Evolutionary conservation across 345 rosid genomes (phyloP).

Genomic region (Noccaea caerulescens): DNA sequence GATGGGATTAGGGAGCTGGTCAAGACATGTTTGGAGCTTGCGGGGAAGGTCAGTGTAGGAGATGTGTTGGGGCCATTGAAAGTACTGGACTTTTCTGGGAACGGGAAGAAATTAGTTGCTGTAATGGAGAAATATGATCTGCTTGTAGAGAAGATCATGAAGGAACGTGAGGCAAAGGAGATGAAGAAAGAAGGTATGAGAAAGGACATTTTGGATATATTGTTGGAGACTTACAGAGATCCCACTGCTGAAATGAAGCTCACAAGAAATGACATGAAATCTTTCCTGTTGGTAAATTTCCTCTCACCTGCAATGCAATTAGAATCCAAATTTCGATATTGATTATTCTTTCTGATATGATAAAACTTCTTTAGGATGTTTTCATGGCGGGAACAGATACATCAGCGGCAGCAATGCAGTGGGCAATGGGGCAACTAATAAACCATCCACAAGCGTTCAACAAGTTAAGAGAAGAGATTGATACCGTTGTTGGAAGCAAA

Average conservation of each 20-base stretch:
- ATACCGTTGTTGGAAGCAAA: constrained; percentile 46
- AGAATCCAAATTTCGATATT: constrained; percentile 38
- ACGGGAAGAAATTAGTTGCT: constrained; percentile 54
- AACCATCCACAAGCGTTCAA: constrained; percentile 48
- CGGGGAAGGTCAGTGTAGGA: constrained; percentile 60
- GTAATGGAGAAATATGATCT: constrained; percentile 52
- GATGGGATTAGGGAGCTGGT: constrained; percentile 47
- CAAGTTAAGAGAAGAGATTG: constrained; percentile 51
- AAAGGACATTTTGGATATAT: constrained; percentile 43
- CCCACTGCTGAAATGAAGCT: constrained; percentile 57
- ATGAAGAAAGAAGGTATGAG: constrained; percentile 23
- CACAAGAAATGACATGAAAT: constrained; percentile 63
- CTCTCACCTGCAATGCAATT: constrained; percentile 50
- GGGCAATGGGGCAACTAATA: constrained; percentile 60
- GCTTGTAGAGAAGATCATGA: constrained; percentile 58
- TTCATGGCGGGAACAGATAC: constrained; percentile 62
- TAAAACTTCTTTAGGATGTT: constrained; percentile 38
- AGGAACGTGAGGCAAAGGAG: constrained; percentile 55
- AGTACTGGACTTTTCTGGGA: constrained; percentile 61
- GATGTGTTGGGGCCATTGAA: constrained; percentile 73
- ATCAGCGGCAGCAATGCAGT: constrained; percentile 57
- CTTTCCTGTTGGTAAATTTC: constrained; percentile 61
- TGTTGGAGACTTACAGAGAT: constrained; percentile 48
- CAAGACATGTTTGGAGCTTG: constrained; percentile 50
- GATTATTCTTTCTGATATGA: neutral